Base-by-base conservation (phyloP, 306 rosid species). In the Herpetospermum pedunculosum region DNA sequence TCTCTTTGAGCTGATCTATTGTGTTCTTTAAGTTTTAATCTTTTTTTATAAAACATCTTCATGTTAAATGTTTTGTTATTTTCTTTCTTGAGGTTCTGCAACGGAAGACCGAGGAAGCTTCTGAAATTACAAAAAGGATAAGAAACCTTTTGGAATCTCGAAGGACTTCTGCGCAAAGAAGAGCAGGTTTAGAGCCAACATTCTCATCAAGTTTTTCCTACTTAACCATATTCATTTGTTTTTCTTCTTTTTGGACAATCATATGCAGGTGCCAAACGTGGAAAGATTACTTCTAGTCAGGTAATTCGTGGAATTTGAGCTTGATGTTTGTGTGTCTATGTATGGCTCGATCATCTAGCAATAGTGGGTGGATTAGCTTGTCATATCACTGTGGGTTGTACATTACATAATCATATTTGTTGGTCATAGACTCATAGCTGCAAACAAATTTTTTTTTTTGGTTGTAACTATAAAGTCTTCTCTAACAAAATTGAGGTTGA, bases 41-140 rank as follows among this genome's bases (percentile, higher is more conserved):
- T 57, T 25, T 55, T 37, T 28, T 37, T 57, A 38, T 43, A 40
- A 3, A 68, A 68, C 43, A 21, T 34, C n/a, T 55, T 40, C 23
- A 8, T 37, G 25, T 18, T 25, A 72, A 19, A 72, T 21, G 48
- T 52, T 23, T 34, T 32, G 47, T 32, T 47, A 44, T 18, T 75
- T 63, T 59, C 58, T 19, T 48, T 25, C 54, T 48, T 44, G 75
- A 91, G 99, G 99, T 94, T 75, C 72, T 91, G 85, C 99, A 89
- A 82, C 89, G 97, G 77, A 94, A 94, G 86, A 85, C 88, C 23
- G 82, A 84, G 82, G 99, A 89, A 80, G 97, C 97, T 68, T 87
- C 83, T 57, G 70, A 78, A 75, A 90, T 91, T 48, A 89, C 83
- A 29, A 89, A 89, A 80, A 87, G 86, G 77, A 79, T 94, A 43